Evolutionary conservation across 2,329 filamentous ascomycete genomes (phyloP), one percentile per base, ranked within the genome.

Genomic region (Hypoxylon sp.): DNA sequence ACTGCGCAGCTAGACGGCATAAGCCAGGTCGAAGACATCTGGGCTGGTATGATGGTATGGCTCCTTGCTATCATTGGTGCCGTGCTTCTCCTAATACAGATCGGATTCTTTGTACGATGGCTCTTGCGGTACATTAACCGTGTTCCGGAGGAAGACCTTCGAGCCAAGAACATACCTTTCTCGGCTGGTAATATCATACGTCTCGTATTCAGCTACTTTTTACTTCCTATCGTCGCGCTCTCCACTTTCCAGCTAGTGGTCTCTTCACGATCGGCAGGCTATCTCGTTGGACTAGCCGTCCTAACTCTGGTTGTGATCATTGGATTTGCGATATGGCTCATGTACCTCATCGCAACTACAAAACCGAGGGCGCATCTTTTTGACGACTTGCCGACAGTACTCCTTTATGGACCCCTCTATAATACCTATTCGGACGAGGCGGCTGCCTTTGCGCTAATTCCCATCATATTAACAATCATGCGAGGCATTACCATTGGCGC

Each of bases 341-440:
- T 97, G 49, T 88, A 88, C 74, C 83, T 97, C 52, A 95, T 98
- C 72, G 88, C 91, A 60, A 88, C 84, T 22, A 96, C 93, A 0
- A 89, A 91, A 68, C 94, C 94, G 4, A 90, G 93, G 65, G 91
- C 93, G 1, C 91, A 93, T 70, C 84, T 99, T 8, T 99, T 97
- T 76, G 96, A 99, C 78, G 93, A 98, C 74, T 84, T 99, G 50
- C 89, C 93, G 5, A 97, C 93, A 0, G 89, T 98, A 7, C 84
- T 99, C 2, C 85, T 93, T 0, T 98, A 97, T 72, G 96, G 96
- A 0, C 93, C 96, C 4, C 83, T 99, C 6, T 99, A 99, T 79
- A 99, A 99, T 79, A 99, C 96, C 0, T 98, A 97, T 77, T 96
- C 92, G 22, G 96, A 99, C 77, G 92, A 95, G 76, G 93, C 93